Evolutionary conservation across 257 asterid genomes (phyloP), one percentile per base, ranked within the genome.

Genomic region (Solanum arcanum): DNA sequence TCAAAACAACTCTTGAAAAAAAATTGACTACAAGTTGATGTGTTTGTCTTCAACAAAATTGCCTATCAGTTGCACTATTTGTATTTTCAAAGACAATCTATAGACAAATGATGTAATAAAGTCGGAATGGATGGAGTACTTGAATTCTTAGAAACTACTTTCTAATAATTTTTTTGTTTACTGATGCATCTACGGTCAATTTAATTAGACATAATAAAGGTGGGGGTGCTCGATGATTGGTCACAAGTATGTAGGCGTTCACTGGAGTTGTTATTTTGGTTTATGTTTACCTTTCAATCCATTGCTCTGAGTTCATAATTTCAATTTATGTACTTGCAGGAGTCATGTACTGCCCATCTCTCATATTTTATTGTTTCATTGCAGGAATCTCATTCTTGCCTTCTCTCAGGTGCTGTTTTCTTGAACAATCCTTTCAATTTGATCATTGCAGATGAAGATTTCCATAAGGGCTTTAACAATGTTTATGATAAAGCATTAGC

Each of bases 391-490:
- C 84, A 86, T 92, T 91, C 94, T 83, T 94, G 98, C 92, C 96
- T 91, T 88, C 98, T 95, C 89, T 94, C 98, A 68, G 99, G 98
- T 84, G 99, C 98, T 44, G 92, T 97, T 85, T 95, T 98, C 86
- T 93, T 97, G 88, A 95, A 98, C 97, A 97, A 94, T 89, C 99
- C 98, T 84, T 97, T 97, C 92, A 94, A 97, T 91, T 92, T 97
- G 94, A 90, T 95, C 75, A 90, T 93, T 87, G 98, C 99, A 87
- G 98, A 97, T 88, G 99, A 97, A 91, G 99, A 95, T 87, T 95
- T 97, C 86, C 98, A 90, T 86, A 95, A 97, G 92, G 98, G 99
- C 92, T 97, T 97, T 90, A 95, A 95, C 93, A 94, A 88, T 82
- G 88, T 97, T 86, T 97, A 94, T 91, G 98, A 95, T 94, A 95